Conservation (phyloP, 2,329 filamentous ascomycete species). For the Cercospora nicotianae region DNA sequence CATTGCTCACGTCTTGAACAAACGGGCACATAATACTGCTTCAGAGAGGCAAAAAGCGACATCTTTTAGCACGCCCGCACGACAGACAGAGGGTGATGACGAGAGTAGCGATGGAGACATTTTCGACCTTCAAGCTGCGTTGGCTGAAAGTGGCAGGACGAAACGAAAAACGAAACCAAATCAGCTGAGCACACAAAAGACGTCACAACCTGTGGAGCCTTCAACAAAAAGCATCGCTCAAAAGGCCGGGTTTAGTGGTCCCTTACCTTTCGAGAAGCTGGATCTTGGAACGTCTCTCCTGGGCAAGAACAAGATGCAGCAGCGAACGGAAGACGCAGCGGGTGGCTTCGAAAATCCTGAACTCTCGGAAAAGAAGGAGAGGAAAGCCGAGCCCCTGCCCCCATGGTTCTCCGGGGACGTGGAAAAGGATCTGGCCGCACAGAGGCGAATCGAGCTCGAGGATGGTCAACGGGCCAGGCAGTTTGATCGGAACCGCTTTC, state of each 20-base stretch:
- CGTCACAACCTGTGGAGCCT: conserved; percentile 39
- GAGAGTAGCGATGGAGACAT: conserved; percentile 63
- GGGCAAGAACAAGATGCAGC: conserved; percentile 55
- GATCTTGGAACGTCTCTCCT: conserved; percentile 65
- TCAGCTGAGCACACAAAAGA: conserved; percentile 25
- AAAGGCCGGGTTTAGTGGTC: conserved; percentile 67
- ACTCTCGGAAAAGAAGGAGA: conserved; percentile 41
- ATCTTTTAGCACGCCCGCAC: conserved; percentile 36
- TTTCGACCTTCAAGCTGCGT: conserved; percentile 72
- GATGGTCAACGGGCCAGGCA: conserved; percentile 60
- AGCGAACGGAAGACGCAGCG: conserved; percentile 54
- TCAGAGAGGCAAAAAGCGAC: conserved; percentile 44
- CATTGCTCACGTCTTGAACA: conserved; percentile 74
- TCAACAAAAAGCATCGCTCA: conserved; percentile 43
- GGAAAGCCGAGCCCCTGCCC: conserved; percentile 62
- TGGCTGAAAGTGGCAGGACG: conserved; percentile 65
- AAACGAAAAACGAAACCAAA: conserved; percentile 36
- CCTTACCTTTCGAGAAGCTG: conserved; percentile 82
- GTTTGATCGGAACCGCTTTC: conserved; percentile 55
- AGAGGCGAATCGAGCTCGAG: conserved; percentile 42
- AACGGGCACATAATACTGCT: conserved; percentile 64
- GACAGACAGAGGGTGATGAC: conserved; percentile 49
- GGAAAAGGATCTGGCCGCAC: conserved; percentile 58
- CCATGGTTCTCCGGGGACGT: conserved; percentile 69
- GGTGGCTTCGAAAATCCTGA: conserved; percentile 66